phyloP scores from a whole-genome alignment of 805 yeast genomes.

The Metschnikowia cerradonensis region DNA sequence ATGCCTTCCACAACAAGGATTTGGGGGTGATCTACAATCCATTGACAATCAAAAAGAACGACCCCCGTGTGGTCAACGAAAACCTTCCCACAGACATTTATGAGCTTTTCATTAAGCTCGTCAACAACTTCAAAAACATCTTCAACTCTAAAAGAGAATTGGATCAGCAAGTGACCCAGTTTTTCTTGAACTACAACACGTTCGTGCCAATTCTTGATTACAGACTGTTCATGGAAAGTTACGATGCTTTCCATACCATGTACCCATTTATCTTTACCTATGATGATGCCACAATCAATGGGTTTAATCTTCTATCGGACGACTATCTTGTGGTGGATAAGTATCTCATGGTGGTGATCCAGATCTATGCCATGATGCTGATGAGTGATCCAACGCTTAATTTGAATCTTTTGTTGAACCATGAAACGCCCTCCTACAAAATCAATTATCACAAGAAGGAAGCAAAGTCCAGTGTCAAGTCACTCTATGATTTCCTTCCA shows the following conservation, averaged over 20 bases:
- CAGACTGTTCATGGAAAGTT: conserved; percentile 48
- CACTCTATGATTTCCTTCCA: conserved; percentile 42
- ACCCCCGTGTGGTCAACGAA: conserved; percentile 6
- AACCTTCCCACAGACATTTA: conserved; percentile 39
- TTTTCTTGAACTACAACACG: conserved; percentile 49
- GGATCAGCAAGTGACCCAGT: conserved; percentile 47
- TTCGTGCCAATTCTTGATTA: conserved; percentile 54
- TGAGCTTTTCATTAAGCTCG: conserved; percentile 40
- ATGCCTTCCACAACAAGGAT: conserved; percentile 34
- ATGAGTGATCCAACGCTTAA: conserved; percentile 46
- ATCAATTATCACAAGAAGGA: conserved; percentile 7
- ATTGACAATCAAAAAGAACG: conserved; percentile 24
- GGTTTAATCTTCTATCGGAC: conserved; percentile 41
- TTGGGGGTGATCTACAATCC: conserved; percentile 39
- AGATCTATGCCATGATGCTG: conserved; percentile 50
- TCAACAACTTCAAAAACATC: conserved; percentile 40
- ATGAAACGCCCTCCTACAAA: conserved; percentile 30
- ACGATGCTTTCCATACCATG: conserved; percentile 46
- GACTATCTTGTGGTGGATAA: conserved; percentile 41
- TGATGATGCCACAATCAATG: conserved; percentile 44
- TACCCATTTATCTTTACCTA: conserved; percentile 46
- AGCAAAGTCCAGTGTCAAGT: conserved; percentile 24
- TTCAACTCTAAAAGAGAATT: conserved; percentile 35
- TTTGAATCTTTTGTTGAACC: conserved; percentile 39
- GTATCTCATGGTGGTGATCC: conserved; percentile 41